Conservation (phyloP, 1,284 basidiomycete species). For the Cryptococcus sp. region DNA sequence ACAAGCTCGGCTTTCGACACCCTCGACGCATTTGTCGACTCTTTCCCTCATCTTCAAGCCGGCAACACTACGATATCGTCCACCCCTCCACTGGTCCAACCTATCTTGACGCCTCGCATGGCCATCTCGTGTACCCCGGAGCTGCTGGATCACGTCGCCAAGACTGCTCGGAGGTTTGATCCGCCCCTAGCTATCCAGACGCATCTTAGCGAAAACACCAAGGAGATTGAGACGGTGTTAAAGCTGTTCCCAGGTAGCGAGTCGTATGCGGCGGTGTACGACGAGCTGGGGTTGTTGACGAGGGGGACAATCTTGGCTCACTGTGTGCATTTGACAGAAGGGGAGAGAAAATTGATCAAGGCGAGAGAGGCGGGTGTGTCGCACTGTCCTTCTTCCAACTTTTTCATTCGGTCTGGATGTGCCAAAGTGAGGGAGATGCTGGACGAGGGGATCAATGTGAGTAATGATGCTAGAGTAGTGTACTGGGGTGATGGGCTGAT, state of each 20-base stretch:
- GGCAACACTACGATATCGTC: conserved; percentile 10
- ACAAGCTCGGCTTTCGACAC: conserved; percentile 57
- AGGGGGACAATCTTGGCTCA: conserved; percentile 83
- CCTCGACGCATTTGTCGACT: conserved; percentile 61
- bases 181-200: conserved; percentile 76
- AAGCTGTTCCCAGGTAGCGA: conserved; percentile 58
- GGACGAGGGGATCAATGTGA: background rate
- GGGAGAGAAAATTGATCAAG: conserved; percentile 69
- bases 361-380: conserved; percentile 1
- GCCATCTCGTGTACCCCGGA: conserved; percentile 80
- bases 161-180: conserved; percentile 47
- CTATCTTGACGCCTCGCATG: conserved; percentile 89
- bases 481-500: too few relatives aligned
- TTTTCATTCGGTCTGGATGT: background rate
- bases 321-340: conserved; percentile 62
- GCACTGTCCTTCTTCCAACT: background rate
- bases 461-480: background rate
- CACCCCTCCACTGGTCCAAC: conserved; percentile 60
- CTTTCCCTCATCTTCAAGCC: conserved; percentile 52
- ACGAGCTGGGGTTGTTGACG: conserved; percentile 67
- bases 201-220: conserved; percentile 79
- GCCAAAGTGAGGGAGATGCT: background rate
- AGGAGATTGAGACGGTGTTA: conserved; percentile 66
- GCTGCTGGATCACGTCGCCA: conserved; percentile 63
- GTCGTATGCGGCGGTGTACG: conserved; percentile 76